These are phyloP conservation scores for Penicillium rolfsii DNA, from an alignment of 2,329 filamentous ascomycete genomes.

Conservation along the genomic window DNA sequence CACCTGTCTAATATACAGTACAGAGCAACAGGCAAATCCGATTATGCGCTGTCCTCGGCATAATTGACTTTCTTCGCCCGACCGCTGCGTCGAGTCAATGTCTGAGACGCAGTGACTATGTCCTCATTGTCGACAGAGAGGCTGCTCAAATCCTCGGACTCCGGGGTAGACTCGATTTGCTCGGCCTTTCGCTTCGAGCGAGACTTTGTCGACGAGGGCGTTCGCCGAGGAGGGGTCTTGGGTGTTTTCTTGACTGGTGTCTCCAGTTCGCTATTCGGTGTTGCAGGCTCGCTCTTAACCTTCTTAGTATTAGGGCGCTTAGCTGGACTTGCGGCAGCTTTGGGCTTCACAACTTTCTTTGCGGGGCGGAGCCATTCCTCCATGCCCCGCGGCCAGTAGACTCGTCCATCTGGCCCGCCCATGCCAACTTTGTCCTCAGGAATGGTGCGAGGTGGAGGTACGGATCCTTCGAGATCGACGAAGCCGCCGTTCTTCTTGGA, in stretches of 20 bases:
- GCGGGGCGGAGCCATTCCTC: conserved; percentile 85
- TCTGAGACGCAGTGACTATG: conserved; percentile 7
- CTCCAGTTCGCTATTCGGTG: conserved; percentile 10
- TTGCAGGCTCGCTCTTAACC: conserved; percentile 24
- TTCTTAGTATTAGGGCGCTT: conserved; percentile 27
- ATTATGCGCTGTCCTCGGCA: conserved; percentile 37
- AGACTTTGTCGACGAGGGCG: conserved; percentile 24
- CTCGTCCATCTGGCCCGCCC: conserved; percentile 78
- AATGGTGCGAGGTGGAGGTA: conserved; percentile 53
- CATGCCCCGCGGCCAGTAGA: conserved; percentile 89
- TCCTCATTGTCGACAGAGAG: conserved; percentile 9
- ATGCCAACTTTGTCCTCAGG: conserved; percentile 75
- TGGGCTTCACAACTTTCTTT: conserved; percentile 60
- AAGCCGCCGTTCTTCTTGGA: conserved; percentile 50
- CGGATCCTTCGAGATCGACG: conserved; percentile 48
- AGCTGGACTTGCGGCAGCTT: conserved; percentile 26
- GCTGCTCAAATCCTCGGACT: conserved; percentile 29
- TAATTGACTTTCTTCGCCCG: conserved; percentile 42
- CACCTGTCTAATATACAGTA: not conserved
- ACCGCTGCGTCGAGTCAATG: conserved; percentile 34
- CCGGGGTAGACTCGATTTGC: conserved; percentile 30
- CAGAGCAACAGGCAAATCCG: not conserved
- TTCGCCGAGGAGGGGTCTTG: conserved; percentile 17
- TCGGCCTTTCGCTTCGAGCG: conserved; percentile 40
- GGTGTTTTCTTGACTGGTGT: conserved; percentile 22